Conservation (phyloP, 2,329 filamentous ascomycete species). For the Hortaea werneckii region DNA sequence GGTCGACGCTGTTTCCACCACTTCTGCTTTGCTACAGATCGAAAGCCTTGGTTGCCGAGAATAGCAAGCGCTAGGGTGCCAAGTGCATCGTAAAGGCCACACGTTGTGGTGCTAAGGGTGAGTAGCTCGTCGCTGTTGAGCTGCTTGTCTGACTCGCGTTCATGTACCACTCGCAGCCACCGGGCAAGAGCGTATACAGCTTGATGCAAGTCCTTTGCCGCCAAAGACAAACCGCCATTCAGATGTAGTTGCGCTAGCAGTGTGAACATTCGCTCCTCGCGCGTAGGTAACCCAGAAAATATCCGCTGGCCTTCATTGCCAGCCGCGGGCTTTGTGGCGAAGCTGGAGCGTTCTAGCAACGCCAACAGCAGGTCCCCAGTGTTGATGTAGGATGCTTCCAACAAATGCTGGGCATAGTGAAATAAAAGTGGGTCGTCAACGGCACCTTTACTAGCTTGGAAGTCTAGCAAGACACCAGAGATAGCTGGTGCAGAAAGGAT, state of each 20-base stretch:
- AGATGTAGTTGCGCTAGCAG: conserved; percentile 19
- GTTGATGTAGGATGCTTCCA: conserved; percentile 14
- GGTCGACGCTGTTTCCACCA: conserved; percentile 21
- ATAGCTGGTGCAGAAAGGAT: conserved; percentile 9
- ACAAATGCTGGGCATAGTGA: conserved; percentile 17
- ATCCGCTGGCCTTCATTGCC: background rate
- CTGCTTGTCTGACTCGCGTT: conserved; percentile 21
- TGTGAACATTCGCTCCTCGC: conserved; percentile 24
- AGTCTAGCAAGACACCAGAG: conserved; percentile 15
- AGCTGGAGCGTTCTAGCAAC: conserved; percentile 19
- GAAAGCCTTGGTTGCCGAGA: conserved; percentile 18
- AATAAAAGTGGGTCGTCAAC: conserved; percentile 22
- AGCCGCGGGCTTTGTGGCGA: background rate
- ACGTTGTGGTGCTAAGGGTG: conserved; percentile 13
- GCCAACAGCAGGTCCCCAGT: conserved; percentile 19
- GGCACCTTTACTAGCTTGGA: conserved; percentile 10
- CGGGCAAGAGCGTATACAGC: conserved; percentile 10
- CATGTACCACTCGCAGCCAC: conserved; percentile 21
- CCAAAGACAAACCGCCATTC: conserved; percentile 10
- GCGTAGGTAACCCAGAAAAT: conserved; percentile 13
- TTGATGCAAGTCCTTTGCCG: conserved; percentile 8
- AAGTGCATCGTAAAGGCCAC: conserved; percentile 23
- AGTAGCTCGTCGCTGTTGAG: conserved; percentile 18
- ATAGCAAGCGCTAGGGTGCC: conserved; percentile 20
- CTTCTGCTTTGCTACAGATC: conserved; percentile 13